A percentile compares a stretch with the other conserved stretches of the same genome.
Evolutionary conservation across 805 yeast species (phyloP).

Genomic region (Saccharomycopsis schoenii): DNA sequence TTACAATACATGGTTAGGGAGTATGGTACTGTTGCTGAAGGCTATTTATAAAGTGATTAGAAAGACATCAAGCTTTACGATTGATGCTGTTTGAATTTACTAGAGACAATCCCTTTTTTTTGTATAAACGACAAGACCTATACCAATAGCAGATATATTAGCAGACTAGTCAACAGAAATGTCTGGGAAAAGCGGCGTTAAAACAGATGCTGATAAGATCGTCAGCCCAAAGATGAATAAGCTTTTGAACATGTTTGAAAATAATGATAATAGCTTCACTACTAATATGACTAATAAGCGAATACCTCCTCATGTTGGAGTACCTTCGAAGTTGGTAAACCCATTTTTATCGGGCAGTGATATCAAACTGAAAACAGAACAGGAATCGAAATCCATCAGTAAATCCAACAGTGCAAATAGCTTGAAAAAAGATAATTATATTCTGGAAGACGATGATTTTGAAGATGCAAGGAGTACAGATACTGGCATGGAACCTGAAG

Average conservation of each 20-base stretch:
- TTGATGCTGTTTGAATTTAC: background rate
- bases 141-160: too few species aligned
- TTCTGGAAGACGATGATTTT: background rate
- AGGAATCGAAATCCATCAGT: background rate
- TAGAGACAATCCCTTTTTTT: background rate
- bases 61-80: background rate
- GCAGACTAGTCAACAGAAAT: background rate
- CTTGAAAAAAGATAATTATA: background rate
- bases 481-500: background rate
- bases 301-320: background rate
- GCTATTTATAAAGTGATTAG: background rate
- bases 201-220: conserved; percentile 1
- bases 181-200: background rate
- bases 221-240: conserved; percentile 8
- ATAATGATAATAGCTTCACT: background rate
- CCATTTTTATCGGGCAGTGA: background rate
- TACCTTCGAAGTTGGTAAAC: background rate
- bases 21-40: background rate
- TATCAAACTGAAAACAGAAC: background rate
- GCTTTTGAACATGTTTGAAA: conserved; percentile 7
- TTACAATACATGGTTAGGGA: background rate
- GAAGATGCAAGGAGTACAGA: background rate
- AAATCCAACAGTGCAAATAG: background rate
- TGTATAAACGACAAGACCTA: too few species aligned
- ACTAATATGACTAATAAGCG: background rate